These are phyloP conservation scores for Saccharomyces pastorianus DNA, from an alignment of 1,139 yeast genomes.

Conservation along the genomic window DNA sequence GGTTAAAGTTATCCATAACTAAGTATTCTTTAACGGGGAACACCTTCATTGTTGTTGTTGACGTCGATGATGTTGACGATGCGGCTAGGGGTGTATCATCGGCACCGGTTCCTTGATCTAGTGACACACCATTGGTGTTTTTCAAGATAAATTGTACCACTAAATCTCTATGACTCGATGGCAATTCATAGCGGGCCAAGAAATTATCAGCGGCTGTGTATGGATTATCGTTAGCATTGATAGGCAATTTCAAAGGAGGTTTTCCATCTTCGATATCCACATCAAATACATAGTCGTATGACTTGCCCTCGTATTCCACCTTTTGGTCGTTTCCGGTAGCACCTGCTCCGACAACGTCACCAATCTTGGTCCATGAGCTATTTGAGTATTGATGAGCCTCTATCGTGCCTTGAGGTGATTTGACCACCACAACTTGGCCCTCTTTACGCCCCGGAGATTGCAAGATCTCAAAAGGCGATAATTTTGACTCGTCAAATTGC, in stretches of 20 bases:
- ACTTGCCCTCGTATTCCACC: constrained; percentile 54
- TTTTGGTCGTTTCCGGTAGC: constrained; percentile 46
- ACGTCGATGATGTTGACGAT: constrained; percentile 29
- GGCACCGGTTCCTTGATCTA: constrained; percentile 26
- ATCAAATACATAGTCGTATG: constrained; percentile 89
- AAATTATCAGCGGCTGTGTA: constrained; percentile 76
- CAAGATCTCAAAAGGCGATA: constrained; percentile 58
- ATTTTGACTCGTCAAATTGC: constrained; percentile 59
- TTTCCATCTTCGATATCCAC: constrained; percentile 88
- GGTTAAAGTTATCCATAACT: constrained; percentile 26
- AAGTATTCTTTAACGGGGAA: constrained; percentile 32
- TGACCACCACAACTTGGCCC: constrained; percentile 80
- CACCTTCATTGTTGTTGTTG: constrained; percentile 11
- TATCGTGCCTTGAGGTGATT: constrained; percentile 48
- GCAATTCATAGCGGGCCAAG: constrained; percentile 67
- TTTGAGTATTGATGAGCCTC: constrained; percentile 84
- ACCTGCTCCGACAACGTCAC: constrained; percentile 77
- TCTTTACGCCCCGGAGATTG: constrained; percentile 60
- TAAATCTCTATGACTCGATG: constrained; percentile 60
- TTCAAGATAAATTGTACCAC: constrained; percentile 74
- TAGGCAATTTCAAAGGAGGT: constrained; percentile 86
- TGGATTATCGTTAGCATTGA: constrained; percentile 74
- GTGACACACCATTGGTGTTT: constrained; percentile 61
- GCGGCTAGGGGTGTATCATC: constrained; percentile 9
- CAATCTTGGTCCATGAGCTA: constrained; percentile 73